Evolutionary conservation across 2,329 filamentous ascomycete species (phyloP).

Genomic region (Phoma sp.): DNA sequence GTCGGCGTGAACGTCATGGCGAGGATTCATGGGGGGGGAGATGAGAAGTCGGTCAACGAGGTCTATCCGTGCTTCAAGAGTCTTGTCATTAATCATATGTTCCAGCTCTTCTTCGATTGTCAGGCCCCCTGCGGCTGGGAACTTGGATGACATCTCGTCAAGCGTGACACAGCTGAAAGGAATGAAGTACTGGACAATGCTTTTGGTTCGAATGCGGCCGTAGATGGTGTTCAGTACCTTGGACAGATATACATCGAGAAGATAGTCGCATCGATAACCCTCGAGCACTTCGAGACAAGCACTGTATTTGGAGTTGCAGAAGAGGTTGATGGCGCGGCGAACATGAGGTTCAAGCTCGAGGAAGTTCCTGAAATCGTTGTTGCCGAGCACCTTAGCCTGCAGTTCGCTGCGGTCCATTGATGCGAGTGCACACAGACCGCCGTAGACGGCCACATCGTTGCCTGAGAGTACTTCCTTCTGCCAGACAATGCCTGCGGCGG

Average conservation of each 20-base stretch:
- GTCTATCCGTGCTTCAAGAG: conserved; percentile 81
- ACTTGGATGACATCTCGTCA: conserved; percentile 77
- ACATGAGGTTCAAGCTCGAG: conserved; percentile 94
- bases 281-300: conserved; percentile 83
- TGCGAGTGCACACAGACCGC: conserved; percentile 86
- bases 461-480: conserved; percentile 77
- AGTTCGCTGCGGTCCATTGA: conserved; percentile 83
- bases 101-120: conserved; percentile 76
- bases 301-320: conserved; percentile 89
- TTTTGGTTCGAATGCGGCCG: conserved; percentile 80
- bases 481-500: conserved; percentile 57
- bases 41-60: conserved; percentile 80
- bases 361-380: conserved; percentile 83
- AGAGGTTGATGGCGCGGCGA: conserved; percentile 85
- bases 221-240: conserved; percentile 75
- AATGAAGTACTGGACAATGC: conserved; percentile 89
- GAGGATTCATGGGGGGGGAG: conserved; percentile 70
- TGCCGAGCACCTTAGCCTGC: conserved; percentile 78
- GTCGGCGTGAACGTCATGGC: conserved; percentile 72
- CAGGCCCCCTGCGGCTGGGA: conserved; percentile 61
- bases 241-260: conserved; percentile 87
- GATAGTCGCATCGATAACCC: conserved; percentile 80
- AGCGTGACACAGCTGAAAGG: conserved; percentile 90
- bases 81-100: conserved; percentile 74
- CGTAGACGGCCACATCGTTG: conserved; percentile 92